These are phyloP conservation scores for Candida ficus DNA, from an alignment of 805 yeast genomes.

Conservation along the genomic window DNA sequence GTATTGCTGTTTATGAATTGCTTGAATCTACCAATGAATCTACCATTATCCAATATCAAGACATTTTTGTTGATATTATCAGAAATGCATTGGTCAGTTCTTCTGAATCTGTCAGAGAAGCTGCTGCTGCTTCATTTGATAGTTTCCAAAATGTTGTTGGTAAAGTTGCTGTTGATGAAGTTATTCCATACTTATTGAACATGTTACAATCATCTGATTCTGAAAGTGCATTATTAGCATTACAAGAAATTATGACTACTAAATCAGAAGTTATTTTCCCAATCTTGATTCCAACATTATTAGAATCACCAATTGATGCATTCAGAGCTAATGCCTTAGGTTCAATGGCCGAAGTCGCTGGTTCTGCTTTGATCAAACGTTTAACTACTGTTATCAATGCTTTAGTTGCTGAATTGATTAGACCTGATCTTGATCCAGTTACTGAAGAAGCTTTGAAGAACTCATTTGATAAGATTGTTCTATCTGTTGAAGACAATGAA, in stretches of 20 bases:
- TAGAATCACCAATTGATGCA: conserved; percentile 74
- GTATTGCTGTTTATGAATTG: conserved; percentile 86
- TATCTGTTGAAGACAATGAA: conserved; percentile 68
- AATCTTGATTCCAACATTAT: conserved; percentile 77
- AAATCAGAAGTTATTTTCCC: conserved; percentile 93
- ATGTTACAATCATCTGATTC: conserved; percentile 60
- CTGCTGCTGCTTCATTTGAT: conserved; percentile 91
- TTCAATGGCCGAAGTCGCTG: conserved; percentile 86
- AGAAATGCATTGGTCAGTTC: conserved; percentile 76
- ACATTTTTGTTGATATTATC: conserved; percentile 64
- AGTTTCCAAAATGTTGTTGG: conserved; percentile 80
- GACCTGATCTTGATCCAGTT: conserved; percentile 33
- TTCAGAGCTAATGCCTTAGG: conserved; percentile 87
- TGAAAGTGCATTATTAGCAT: conserved; percentile 77
- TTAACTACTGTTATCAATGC: conserved; percentile 70
- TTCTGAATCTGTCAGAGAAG: conserved; percentile 69
- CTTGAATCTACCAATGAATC: conserved; percentile 66
- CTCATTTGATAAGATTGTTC: conserved; percentile 64
- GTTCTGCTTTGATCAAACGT: conserved; percentile 69
- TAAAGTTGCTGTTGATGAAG: conserved; percentile 78
- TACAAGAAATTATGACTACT: conserved; percentile 87
- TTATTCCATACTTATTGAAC: conserved; percentile 76
- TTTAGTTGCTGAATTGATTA: conserved; percentile 54
- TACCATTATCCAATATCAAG: conserved; percentile 59
- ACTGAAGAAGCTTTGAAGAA: conserved; percentile 36